Evolutionary conservation across 2,329 filamentous ascomycete genomes (phyloP), one percentile per base, ranked within the genome.

Genomic region (Elsinoe arachidis): DNA sequence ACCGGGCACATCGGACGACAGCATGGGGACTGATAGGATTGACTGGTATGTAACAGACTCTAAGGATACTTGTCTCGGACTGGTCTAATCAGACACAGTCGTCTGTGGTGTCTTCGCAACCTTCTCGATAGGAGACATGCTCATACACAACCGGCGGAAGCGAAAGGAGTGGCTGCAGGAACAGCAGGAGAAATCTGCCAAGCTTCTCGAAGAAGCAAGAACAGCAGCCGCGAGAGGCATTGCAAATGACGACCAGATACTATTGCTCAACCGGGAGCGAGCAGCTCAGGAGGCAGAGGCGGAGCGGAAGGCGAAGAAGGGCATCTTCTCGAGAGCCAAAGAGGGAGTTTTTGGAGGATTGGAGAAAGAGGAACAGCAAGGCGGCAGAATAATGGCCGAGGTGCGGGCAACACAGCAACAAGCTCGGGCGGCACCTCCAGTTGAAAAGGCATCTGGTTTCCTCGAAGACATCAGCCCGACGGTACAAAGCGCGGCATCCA

Each of bases 111-210:
- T 79, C 41, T 78, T 86, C 44, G 83, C 82, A 37, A 76, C 81
- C 38, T 85, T 85, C 68, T 83, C 84, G 9, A 77, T 85, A 62
- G 77, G 80, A 59, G 84, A 85, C 65, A 80, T 87, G 75, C 76
- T 86, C 58, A 70, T 85, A 59, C 83, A 86, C 72, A 87, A 87
- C 69, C 79, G 84, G 57, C 76, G 80, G 59, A 83, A 85, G 73
- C 76, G 80, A 58, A 76, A 76, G 37, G 80, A 85, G 61, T 87
- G 78, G 75, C 77, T 83, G 61, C 78, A 73, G 44, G 71, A 78
- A 60, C 72, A 83, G 65, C 73, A 78, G 63, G 71, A 71, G 49
- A 67, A 76, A 64, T 71, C 70, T 47, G 70, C 70, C 53, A 68
- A 66, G 54, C 72, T 74, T 37, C 66, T 80, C 41, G 67, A 69